Evolutionary conservation across 306 rosid species (phyloP), one percentile per base, ranked within the genome.

Genomic region (Echinosophora koreensis): DNA sequence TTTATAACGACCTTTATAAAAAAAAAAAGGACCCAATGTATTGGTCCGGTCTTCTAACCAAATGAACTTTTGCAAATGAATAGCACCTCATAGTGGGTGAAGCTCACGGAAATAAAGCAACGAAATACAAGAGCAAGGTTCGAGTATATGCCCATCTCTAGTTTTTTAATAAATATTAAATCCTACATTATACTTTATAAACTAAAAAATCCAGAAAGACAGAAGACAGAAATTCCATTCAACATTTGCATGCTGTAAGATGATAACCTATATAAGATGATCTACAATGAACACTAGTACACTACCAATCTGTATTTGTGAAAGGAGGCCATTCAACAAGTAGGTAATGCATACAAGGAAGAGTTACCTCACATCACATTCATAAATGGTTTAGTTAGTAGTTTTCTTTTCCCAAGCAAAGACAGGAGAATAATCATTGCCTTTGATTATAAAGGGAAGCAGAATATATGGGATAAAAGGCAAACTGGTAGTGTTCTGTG

Each of bases 301-400:
- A 54, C n/a, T 14, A 28, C 5, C 58, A 50, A 51, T 3, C 44
- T 27, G 22, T 15, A 34, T 13, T 17, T 22, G 16, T n/a, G 34
- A 52, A 65, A 65, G 46, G 34, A 9, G 11, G 38, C 0, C 69
- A 37, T 57, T 49, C 44, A 58, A 66, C 2, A 66, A 30, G 42
- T 18, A 9, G 11, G 71, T 39, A 15, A 74, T 17, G 46, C 69
- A 66, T 35, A 73, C 71, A 37, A 5, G 15, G 10, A 28, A 73
- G 46, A 55, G 5, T 37, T 12, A 10, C 32, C 66, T 35, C 46
- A 10, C 5, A 63, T 42, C 52, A 46, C n/a, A 46, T 13, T 28
- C 60, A 17, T n/a, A 66, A 34, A 13, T 6, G 32, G 49, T 12
- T 57, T 28, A 74, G 58, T n/a, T 28, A 13, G 60, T 3, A 50